Evolutionary conservation across 257 asterid genomes (phyloP).

Genomic region (Scutellaria galericulata): DNA sequence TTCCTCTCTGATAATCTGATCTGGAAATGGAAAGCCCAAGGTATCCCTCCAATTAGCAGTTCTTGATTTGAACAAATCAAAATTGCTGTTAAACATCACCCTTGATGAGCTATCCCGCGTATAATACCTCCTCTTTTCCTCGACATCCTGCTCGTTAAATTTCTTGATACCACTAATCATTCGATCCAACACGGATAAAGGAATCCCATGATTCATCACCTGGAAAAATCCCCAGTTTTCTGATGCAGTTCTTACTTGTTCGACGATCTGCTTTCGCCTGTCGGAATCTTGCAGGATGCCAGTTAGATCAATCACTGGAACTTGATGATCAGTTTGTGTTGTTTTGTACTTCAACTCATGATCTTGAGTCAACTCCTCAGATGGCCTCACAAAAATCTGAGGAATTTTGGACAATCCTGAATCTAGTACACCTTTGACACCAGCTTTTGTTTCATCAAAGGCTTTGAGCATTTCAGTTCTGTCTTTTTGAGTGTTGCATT

Average conservation of each 20-base stretch:
- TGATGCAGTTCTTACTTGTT: conserved; percentile 32
- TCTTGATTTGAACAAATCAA: conserved; percentile 44
- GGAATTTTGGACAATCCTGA: conserved; percentile 51
- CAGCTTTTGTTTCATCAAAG: conserved; percentile 54
- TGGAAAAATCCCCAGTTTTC: conserved; percentile 59
- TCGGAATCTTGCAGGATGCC: not conserved
- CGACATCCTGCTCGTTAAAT: conserved; percentile 44
- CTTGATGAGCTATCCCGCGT: conserved; percentile 46
- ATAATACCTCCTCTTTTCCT: conserved; percentile 50
- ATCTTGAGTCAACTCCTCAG: conserved; percentile 36
- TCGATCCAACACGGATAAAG: conserved; percentile 39
- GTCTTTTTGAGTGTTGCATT: not conserved
- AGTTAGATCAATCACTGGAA: conserved; percentile 48
- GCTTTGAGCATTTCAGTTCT: conserved; percentile 43
- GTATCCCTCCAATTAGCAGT: conserved; percentile 75
- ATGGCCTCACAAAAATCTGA: conserved; percentile 44
- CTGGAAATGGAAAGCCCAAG: conserved; percentile 35
- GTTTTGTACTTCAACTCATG: not conserved
- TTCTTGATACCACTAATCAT: conserved; percentile 33
- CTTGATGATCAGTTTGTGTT: not conserved
- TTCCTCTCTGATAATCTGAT: conserved; percentile 35
- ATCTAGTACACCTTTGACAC: conserved; percentile 58
- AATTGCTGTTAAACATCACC: conserved; percentile 43
- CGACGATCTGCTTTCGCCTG: no score
- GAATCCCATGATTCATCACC: conserved; percentile 54